Conservation (phyloP, 257 asterid genomes). For the Solanum tarijense region DNA sequence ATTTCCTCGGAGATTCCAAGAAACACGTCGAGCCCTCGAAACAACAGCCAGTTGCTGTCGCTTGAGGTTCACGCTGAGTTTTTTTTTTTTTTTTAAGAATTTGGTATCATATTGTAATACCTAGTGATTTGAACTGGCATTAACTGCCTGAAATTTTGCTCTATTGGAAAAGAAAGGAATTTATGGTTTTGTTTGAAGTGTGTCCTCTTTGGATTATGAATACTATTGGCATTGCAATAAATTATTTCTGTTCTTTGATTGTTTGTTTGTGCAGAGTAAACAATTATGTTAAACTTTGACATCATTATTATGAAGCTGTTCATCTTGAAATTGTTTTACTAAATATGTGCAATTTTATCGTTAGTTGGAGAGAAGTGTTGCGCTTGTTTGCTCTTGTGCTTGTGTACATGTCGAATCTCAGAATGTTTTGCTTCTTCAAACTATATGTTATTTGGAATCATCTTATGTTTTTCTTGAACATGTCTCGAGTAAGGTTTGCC, state of each 20-base stretch:
- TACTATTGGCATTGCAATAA: not conserved
- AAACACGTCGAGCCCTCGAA: constrained; percentile 39
- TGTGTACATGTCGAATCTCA: too few species aligned
- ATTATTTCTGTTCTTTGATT: not conserved
- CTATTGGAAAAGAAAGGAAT: not conserved
- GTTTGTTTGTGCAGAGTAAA: not conserved
- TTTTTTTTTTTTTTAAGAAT: not conserved
- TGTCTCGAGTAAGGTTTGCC: not conserved
- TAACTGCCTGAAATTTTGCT: not conserved
- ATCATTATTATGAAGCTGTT: not conserved
- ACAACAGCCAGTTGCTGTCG: constrained; percentile 61
- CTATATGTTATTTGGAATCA: too few species aligned
- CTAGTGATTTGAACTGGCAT: not conserved
- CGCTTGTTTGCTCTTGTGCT: too few species aligned
- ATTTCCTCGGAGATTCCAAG: constrained; percentile 40
- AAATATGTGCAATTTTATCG: not conserved
- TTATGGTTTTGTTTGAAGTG: not conserved
- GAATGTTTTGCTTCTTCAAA: not conserved
- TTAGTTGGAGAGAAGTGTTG: not conserved
- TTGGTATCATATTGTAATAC: not conserved
- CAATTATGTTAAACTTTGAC: not conserved
- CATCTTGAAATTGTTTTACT: not conserved
- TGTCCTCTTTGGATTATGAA: not conserved
- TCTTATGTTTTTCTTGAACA: not conserved
- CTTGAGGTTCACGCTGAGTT: constrained; percentile 22